Evolutionary conservation across 768 basidiomycete species (phyloP).

Genomic region (Trametes cubensis): DNA sequence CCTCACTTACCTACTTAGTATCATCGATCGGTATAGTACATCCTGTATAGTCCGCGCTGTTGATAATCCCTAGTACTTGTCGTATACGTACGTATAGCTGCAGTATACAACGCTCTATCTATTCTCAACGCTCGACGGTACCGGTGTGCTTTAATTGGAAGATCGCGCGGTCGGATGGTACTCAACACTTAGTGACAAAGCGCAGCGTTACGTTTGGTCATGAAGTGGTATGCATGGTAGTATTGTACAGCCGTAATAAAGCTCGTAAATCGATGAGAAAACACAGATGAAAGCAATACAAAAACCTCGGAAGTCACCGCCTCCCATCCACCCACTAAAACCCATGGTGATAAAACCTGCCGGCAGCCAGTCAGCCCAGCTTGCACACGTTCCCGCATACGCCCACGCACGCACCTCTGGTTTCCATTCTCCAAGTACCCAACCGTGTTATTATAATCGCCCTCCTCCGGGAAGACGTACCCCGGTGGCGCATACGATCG

Average conservation of each 20-base stretch:
- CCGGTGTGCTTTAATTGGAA: neutral
- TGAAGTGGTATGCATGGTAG: too few species aligned
- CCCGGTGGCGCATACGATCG: conserved; percentile 57
- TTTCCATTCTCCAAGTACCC: conserved; percentile 60
- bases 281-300: neutral
- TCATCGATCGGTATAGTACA: neutral
- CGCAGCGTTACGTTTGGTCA: too few species aligned
- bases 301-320: neutral
- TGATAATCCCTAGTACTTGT: conserved; percentile 7
- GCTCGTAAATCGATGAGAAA: too few species aligned
- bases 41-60: conserved; percentile 10
- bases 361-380: conserved; percentile 1
- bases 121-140: neutral
- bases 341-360: conserved; percentile 28
- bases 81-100: neutral
- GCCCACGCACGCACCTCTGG: conserved; percentile 41
- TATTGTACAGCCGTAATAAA: too few species aligned
- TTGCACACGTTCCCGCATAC: neutral
- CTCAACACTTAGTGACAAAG: too few species aligned
- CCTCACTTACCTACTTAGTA: neutral
- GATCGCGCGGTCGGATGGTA: neutral
- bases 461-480: conserved; percentile 45
- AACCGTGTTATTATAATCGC: conserved; percentile 54
- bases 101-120: neutral
- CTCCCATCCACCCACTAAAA: conserved; percentile 14